These are phyloP conservation scores for Pneumocystis murina DNA, from an alignment of 1,139 yeast genomes.

Conservation along the genomic window DNA sequence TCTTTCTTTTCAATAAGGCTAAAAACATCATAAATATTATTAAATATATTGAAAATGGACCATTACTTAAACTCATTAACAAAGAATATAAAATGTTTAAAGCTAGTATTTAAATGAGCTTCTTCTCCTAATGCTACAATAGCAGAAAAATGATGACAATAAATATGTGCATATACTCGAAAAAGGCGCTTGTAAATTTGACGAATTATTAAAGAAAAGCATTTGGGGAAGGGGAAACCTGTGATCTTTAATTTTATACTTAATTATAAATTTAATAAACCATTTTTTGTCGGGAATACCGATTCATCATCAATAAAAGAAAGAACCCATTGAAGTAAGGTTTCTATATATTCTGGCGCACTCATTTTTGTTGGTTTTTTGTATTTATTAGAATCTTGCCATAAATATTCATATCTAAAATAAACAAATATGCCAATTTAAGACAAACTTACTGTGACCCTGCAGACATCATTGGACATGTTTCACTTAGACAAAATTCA, in stretches of 20 bases:
- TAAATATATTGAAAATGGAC: background rate
- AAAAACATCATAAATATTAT: background rate
- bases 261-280: slow-evolving; percentile 2
- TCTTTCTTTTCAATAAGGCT: slow-evolving; percentile 56
- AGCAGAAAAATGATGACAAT: slow-evolving; percentile 94
- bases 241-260: background rate
- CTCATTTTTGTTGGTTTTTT: slow-evolving; percentile 57
- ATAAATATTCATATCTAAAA: slow-evolving; percentile 49
- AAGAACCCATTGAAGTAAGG: slow-evolving; percentile 89
- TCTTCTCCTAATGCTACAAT: slow-evolving; percentile 82
- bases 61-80: slow-evolving; percentile 52
- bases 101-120: slow-evolving; percentile 81
- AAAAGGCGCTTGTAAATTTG: slow-evolving; percentile 81
- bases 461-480: slow-evolving; percentile 72
- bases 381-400: slow-evolving; percentile 57
- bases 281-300: slow-evolving; percentile 70
- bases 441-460: slow-evolving; percentile 8
- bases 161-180: slow-evolving; percentile 94
- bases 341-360: slow-evolving; percentile 90
- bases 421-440: background rate
- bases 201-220: slow-evolving; percentile 49
- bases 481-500: slow-evolving; percentile 80
- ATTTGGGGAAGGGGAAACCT: slow-evolving; percentile 57
- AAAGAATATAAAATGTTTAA: slow-evolving; percentile 84
- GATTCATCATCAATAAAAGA: slow-evolving; percentile 75